Base-by-base conservation (phyloP, 148 eudicot species). In the Camellia japonica region DNA sequence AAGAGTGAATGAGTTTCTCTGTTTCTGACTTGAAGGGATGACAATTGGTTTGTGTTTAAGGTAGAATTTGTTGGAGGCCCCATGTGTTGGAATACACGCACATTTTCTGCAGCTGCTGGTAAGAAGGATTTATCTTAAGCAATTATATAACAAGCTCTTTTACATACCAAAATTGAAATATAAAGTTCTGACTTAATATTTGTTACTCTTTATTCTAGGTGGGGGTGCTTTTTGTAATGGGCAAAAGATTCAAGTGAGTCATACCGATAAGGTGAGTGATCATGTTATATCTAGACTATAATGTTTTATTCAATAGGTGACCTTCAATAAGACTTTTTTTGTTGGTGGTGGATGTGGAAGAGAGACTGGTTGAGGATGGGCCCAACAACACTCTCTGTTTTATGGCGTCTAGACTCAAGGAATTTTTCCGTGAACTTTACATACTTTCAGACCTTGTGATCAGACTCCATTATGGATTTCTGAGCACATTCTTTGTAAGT, bases 41-140 rank as follows among this genome's bases (percentile, higher is more conserved):
- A 73, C 18, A 47, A 47, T 79, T 76, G 73, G 56, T 76, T 71
- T 83, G 18, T 55, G 63, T 79, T 79, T 80, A 90, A 81, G 99
- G 99, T 96, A 67, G 99, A 96, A 85, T 96, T 96, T 91, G 99
- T 96, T 78, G 99, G 99, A 65, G 99, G 99, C 55, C 91, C 95
- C 78, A 87, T 89, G 90, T 94, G 98, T 83, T 96, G 99, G 99
- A 92, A 92, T 82, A 94, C 99, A 78, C 97, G 99, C 69, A 90
- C 89, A 77, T 96, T 96, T 82, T 88, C 95, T 81, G 99, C 99
- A 77, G 92, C 84, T 86, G 86, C 98, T 80, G 99, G 99, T 96
- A 85, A 73, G 87, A 65, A 78, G 49, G 65, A 71, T 82, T 75
- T 59, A 13, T 59, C 77, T 59, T 68, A 62, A 80, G 65, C 42